Evolutionary conservation across 768 basidiomycete genomes (phyloP).

Genomic region (Leccinum disarticulatum): DNA sequence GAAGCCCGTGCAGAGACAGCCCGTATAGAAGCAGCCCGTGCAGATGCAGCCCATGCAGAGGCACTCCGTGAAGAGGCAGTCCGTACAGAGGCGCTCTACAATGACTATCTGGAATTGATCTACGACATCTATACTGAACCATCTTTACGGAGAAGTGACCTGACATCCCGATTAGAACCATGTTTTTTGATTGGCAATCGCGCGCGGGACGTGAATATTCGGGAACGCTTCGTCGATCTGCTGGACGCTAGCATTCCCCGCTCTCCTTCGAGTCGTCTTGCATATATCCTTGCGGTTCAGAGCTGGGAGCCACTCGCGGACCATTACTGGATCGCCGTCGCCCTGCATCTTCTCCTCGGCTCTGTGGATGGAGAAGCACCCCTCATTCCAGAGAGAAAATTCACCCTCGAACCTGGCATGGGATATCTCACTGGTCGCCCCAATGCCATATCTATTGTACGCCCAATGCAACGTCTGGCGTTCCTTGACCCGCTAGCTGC

Average conservation of each 20-base stretch:
- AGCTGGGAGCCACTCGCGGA: constrained; percentile 93
- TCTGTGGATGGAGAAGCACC: constrained; percentile 48
- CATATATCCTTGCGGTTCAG: constrained; percentile 90
- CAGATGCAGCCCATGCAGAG: no score
- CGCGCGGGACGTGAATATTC: constrained; percentile 71
- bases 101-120: constrained; percentile 84
- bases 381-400: constrained; percentile 44
- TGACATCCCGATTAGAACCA: constrained; percentile 90
- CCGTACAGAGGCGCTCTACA: constrained; percentile 50
- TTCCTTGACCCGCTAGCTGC: constrained; percentile 77
- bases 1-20: constrained; percentile 67
- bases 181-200: constrained; percentile 92
- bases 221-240: constrained; percentile 86
- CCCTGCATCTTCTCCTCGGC: constrained; percentile 87
- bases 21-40: no score
- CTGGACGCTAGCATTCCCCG: constrained; percentile 87
- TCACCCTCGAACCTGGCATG: constrained; percentile 32
- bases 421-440: constrained; percentile 43
- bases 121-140: constrained; percentile 94
- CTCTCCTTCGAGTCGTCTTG: constrained; percentile 75
- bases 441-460: constrained; percentile 56
- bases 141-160: constrained; percentile 80
- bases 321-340: constrained; percentile 92
- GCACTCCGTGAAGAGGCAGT: no score
- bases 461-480: constrained; percentile 77